Evolutionary conservation across 176 grass and related monocot genomes (phyloP), one percentile per base, ranked within the genome.

Genomic region (Hyparrhenia diplandra): DNA sequence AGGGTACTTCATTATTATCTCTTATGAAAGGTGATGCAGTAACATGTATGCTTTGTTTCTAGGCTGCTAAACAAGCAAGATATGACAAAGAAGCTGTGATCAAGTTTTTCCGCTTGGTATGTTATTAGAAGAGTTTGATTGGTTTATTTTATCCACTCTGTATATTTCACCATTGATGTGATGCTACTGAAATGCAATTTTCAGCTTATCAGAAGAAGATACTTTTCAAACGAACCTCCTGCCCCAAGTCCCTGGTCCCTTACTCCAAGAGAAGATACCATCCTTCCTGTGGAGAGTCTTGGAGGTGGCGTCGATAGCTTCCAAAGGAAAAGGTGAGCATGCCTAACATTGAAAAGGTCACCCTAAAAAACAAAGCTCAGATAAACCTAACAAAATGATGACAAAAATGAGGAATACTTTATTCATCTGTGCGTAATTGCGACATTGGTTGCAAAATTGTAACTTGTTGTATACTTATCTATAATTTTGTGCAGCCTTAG

Each of bases 171-270:
- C n/a, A 52, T 40, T 84, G 71, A 67, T 77, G 8, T 79, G 36
- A 67, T 77, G 23, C 51, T 86, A 23, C 54, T 64, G 25, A 71
- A 66, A 20, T 47, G 24, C 46, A 75, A 78, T 60, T 87, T 95
- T 82, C 90, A 95, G 96, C 86, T 99, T 59, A 99, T 99, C 71
- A 89, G 88, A 67, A 90, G 96, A 88, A 93, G 96, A 82, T 95
- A 95, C 80, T 95, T 99, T 36, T 93, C 92, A 17, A 92, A 99
- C 60, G 96, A 99, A 40, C 67, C 87, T 81, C 86, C 88, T 73
- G 79, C 77, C 43, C 79, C 90, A 61, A 99, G 74, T 62, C 77
- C 87, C 51, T 99, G 92, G 96, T 93, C 92, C 39, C 54, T 84
- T 60, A 80, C 63, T 74, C 88, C 92, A n/a, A 67, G 85, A 66